A percentile compares a stretch with the other conserved stretches of the same genome.
These are phyloP conservation scores for Musa itinerans DNA, from an alignment of 176 grass and related monocot species.

Conservation along the genomic window DNA sequence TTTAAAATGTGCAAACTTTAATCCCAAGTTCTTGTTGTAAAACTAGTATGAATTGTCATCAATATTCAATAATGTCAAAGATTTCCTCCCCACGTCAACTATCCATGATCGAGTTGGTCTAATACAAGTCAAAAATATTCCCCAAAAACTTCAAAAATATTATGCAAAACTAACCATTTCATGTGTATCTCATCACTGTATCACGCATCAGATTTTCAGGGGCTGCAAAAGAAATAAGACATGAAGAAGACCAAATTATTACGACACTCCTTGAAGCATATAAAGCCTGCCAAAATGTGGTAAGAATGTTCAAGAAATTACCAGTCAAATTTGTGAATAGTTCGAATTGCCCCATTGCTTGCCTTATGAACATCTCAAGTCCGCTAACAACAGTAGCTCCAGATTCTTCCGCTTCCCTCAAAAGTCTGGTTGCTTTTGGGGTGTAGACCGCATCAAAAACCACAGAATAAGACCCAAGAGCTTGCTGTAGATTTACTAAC, in stretches of 20 bases:
- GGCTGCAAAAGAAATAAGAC: constrained; percentile 37
- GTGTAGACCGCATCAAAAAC: constrained; percentile 96
- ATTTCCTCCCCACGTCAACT: too few relatives aligned
- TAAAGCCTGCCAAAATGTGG: background rate
- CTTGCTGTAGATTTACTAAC: constrained; percentile 49
- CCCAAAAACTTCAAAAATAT: background rate
- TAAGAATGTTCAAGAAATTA: constrained; percentile 19
- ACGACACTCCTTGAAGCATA: background rate
- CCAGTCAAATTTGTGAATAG: constrained; percentile 73
- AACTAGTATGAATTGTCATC: too few relatives aligned
- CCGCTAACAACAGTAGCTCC: constrained; percentile 82
- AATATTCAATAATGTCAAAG: too few relatives aligned
- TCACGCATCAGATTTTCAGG: constrained; percentile 69
- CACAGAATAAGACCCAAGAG: constrained; percentile 68
- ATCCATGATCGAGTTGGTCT: too few relatives aligned
- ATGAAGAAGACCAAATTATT: background rate
- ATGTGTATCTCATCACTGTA: constrained; percentile 61
- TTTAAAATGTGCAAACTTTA: too few relatives aligned
- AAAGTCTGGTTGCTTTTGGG: constrained; percentile 86
- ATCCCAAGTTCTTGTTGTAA: too few relatives aligned
- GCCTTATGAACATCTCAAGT: constrained; percentile 97
- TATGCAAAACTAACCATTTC: constrained; percentile 38
- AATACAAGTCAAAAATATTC: too few relatives aligned
- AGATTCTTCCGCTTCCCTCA: constrained; percentile 68
- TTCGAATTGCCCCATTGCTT: constrained; percentile 90